Evolutionary conservation across 192 early-diverging fungal species (phyloP), one percentile per base, ranked within the genome.

Genomic region (Funneliformis mosseae): DNA sequence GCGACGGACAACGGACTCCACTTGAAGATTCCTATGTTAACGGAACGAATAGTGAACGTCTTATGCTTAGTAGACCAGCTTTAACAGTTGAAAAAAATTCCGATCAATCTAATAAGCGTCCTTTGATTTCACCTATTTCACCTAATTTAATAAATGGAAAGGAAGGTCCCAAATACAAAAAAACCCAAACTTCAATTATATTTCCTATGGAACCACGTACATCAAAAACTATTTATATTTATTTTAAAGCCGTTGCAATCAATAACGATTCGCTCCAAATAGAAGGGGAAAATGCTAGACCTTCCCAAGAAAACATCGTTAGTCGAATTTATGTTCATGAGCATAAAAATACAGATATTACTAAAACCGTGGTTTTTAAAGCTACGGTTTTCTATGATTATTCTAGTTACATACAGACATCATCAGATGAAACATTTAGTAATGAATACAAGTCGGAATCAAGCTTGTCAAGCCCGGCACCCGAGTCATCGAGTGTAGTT

Each of bases 321-420:
- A 55, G 64, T 50, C 66, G 8, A 28, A 84, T 96, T 1, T 93
- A 91, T 78, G 90, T 94, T 16, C 92, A 94, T 74, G 93, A 96
- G 80, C 89, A 93, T 79, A 96, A 94, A 84, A 96, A 96, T 81
- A 91, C 91, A 1, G 95, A 96, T 86, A 85, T 91, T 45, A 86
- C 89, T 73, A 94, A 94, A 59, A 89, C 87, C 43, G 88, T 96
- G 33, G 63, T 86, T 5, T 94, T 94, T 72, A 84, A 82, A 25
- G 88, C 92, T 16, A 83, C 80, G 12, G 87, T 93, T 3, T 93
- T 83, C 71, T 83, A 85, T 61, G 86, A 85, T 25, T 73, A 85
- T 74, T 64, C 41, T 5, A 27, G 55, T 33, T 89, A 80, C 76
- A 55, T 75, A 2, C 75, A 80, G 12, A 84, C 77, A 6, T 50